These are phyloP conservation scores for Sporisorium reilianum DNA, from an alignment of 1,284 basidiomycete species.

Conservation along the genomic window DNA sequence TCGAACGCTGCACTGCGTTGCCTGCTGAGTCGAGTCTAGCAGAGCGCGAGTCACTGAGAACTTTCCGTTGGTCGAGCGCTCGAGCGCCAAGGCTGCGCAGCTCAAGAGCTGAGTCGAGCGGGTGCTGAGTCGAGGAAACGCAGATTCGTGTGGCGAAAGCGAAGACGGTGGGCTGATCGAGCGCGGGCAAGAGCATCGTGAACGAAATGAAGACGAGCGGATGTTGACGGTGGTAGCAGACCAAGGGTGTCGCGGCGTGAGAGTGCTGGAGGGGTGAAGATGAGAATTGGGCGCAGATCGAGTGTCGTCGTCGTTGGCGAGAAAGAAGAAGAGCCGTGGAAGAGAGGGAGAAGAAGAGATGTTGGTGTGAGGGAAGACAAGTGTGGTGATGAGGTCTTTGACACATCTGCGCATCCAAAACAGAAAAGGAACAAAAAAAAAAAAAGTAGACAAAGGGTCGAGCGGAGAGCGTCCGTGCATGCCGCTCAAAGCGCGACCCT, in stretches of 20 bases:
- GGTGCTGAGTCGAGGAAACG: not conserved
- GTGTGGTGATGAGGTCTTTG: constrained; percentile 4
- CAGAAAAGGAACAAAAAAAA: no score
- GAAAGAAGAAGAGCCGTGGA: not conserved
- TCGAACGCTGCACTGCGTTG: not conserved
- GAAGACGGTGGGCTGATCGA: not conserved
- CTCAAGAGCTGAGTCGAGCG: no score
- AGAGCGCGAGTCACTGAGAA: no score
- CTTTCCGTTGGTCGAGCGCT: no score
- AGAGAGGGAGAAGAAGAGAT: not conserved
- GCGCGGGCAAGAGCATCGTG: not conserved
- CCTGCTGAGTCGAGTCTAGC: no score
- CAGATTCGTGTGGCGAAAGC: no score
- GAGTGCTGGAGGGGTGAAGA: no score
- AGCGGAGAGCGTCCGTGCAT: no score
- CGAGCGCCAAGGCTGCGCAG: no score
- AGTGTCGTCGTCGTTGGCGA: not conserved
- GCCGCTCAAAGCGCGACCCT: no score
- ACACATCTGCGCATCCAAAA: not conserved
- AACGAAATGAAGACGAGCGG: not conserved
- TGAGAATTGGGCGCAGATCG: no score
- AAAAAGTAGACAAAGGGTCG: no score
- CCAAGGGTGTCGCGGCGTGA: not conserved
- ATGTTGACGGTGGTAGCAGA: constrained; percentile 5
- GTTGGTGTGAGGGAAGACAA: not conserved